Evolutionary conservation across 768 basidiomycete genomes (phyloP).

Genomic region (Lepiota venenata): DNA sequence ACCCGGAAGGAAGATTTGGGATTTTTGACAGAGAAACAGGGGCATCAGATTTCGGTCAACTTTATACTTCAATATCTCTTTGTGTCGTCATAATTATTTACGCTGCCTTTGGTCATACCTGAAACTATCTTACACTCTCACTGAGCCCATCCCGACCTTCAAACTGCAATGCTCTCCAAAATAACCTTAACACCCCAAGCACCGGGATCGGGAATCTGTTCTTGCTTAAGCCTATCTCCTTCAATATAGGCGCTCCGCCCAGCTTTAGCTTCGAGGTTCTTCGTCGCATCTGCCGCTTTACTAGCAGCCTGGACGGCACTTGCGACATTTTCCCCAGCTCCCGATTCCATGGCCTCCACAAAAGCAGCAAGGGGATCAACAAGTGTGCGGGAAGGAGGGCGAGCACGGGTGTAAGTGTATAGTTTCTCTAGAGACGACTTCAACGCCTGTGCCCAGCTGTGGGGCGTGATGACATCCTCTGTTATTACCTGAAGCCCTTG

Average conservation of each 20-base stretch:
- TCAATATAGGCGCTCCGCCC: slow-evolving; percentile 89
- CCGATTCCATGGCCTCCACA: slow-evolving; percentile 39
- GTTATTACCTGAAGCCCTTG: slow-evolving; percentile 55
- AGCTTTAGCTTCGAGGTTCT: slow-evolving; percentile 75
- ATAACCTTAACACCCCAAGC: slow-evolving; percentile 87
- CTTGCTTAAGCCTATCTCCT: slow-evolving; percentile 54
- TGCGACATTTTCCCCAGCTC: slow-evolving; percentile 30
- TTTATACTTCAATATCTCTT: no score
- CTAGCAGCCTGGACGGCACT: slow-evolving; percentile 58
- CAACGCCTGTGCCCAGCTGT: slow-evolving; percentile 62
- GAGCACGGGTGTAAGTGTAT: slow-evolving; percentile 84
- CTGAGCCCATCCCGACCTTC: neutral
- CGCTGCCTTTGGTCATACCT: no score
- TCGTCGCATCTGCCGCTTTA: slow-evolving; percentile 72
- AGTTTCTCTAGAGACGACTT: slow-evolving; percentile 54
- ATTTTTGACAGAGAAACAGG: no score
- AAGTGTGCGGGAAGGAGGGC: slow-evolving; percentile 87
- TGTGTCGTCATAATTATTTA: no score
- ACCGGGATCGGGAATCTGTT: slow-evolving; percentile 79
- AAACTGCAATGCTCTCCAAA: slow-evolving; percentile 46
- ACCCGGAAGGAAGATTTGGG: no score
- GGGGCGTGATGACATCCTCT: slow-evolving; percentile 36
- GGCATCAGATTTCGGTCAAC: no score
- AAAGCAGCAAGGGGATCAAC: slow-evolving; percentile 90
- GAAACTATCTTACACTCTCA: no score